Evolutionary conservation across 257 asterid species (phyloP).

Genomic region (Solanum arcanum): DNA sequence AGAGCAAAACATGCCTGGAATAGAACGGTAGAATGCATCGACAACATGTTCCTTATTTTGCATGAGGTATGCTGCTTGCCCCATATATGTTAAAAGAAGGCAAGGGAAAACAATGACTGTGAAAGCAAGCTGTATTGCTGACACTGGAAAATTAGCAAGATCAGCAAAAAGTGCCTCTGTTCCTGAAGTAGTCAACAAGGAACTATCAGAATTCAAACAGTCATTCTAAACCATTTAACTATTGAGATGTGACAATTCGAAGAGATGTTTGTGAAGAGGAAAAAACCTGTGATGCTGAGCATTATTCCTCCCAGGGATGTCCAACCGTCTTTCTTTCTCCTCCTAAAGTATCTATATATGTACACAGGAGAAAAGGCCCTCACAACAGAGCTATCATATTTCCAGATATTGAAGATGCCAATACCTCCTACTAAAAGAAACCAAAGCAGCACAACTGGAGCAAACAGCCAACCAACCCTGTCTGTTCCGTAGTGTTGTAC

Average conservation of each 20-base stretch:
- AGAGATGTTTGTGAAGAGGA: neutral
- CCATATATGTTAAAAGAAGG: slow-evolving; percentile 90
- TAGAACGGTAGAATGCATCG: slow-evolving; percentile 92
- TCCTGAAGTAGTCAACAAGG: slow-evolving; percentile 42
- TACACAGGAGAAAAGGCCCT: slow-evolving; percentile 80
- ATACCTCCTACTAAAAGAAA: slow-evolving; percentile 89
- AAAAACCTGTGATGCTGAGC: slow-evolving; percentile 93
- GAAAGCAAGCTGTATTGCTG: slow-evolving; percentile 94
- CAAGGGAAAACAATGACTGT: slow-evolving; percentile 84
- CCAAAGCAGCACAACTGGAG: slow-evolving; percentile 91
- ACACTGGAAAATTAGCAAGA: slow-evolving; percentile 84
- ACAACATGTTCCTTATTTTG: slow-evolving; percentile 50
- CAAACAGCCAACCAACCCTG: slow-evolving; percentile 95
- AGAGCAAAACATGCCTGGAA: slow-evolving; percentile 56
- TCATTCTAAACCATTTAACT: neutral
- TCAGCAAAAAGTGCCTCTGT: slow-evolving; percentile 99
- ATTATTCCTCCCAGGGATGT: slow-evolving; percentile 94
- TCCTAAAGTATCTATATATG: slow-evolving; percentile 58
- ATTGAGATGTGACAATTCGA: neutral
- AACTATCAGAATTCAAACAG: neutral
- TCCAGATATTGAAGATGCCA: slow-evolving; percentile 76
- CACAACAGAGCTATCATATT: slow-evolving; percentile 65
- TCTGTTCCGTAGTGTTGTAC: slow-evolving; percentile 96
- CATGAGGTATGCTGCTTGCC: slow-evolving; percentile 96
- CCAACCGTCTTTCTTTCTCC: slow-evolving; percentile 60